phyloP scores from a whole-genome alignment of 768 basidiomycete genomes.

The Kwoniella dendrophila region DNA sequence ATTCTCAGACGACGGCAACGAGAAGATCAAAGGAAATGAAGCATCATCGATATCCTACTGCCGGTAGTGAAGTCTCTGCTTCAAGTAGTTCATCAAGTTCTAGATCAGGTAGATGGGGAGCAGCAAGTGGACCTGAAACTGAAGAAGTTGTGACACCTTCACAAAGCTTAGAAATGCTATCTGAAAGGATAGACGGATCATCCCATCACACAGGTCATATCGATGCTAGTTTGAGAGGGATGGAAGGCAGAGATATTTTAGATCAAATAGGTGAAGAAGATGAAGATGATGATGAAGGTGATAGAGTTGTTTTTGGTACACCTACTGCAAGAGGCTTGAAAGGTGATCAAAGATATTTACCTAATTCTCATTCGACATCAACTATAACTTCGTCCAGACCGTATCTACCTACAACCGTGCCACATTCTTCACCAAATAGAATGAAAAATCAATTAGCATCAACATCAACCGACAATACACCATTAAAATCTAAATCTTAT shows the following conservation, averaged over 20 bases:
- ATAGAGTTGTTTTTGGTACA: conserved; percentile 38
- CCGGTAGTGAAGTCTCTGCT: conserved; percentile 29
- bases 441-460: not conserved
- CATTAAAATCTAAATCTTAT: not conserved
- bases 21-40: not conserved
- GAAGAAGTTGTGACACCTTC: conserved; percentile 50
- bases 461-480: not conserved
- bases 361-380: conserved; percentile 19
- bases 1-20: too few relatives aligned
- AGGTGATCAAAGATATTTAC: conserved; percentile 4
- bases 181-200: conserved; percentile 22
- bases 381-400: conserved; percentile 21
- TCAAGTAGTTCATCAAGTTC: conserved; percentile 30
- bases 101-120: conserved; percentile 31
- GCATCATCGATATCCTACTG: conserved; percentile 29
- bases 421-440: conserved; percentile 20
- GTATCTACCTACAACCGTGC: conserved; percentile 19
- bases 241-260: conserved; percentile 27
- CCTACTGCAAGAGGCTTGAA: conserved; percentile 7
- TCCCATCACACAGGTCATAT: too few relatives aligned
- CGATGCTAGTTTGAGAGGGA: not conserved
- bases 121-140: conserved; percentile 29
- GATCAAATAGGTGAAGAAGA: conserved; percentile 47
- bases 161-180: conserved; percentile 45
- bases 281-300: conserved; percentile 47